Evolutionary conservation across 2,329 filamentous ascomycete species (phyloP).

Genomic region (Trematosphaeria pertusa): DNA sequence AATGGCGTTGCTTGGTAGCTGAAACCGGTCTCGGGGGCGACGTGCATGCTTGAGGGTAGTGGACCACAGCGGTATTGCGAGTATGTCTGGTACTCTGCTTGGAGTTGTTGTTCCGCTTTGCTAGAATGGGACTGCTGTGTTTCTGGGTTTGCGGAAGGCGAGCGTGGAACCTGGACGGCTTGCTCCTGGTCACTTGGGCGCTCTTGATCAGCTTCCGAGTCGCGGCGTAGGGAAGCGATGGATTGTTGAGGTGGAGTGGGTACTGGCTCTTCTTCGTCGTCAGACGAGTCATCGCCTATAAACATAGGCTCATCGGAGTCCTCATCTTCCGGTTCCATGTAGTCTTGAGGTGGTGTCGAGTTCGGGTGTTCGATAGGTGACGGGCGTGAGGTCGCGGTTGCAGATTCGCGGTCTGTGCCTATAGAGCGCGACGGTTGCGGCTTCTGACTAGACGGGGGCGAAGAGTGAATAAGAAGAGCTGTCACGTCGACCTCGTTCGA

Average conservation of each 20-base stretch:
- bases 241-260: conserved; percentile 13
- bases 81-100: conserved; percentile 39
- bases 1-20: conserved; percentile 37
- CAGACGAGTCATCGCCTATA: conserved; percentile 14
- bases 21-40: conserved; percentile 25
- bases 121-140: conserved; percentile 38
- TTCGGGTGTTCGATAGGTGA: conserved; percentile 10
- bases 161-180: conserved; percentile 31
- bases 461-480: neutral
- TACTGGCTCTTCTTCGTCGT: conserved; percentile 17
- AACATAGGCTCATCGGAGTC: neutral
- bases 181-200: too few relatives aligned
- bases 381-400: conserved; percentile 1
- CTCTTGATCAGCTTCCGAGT: too few relatives aligned
- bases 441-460: conserved; percentile 1
- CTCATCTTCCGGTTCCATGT: neutral
- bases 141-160: conserved; percentile 26
- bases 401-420: neutral
- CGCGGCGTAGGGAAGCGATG: neutral
- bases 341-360: conserved; percentile 20
- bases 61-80: conserved; percentile 34
- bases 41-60: conserved; percentile 38
- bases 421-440: neutral
- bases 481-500: neutral
- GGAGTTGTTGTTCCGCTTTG: conserved; percentile 43